Conservation (phyloP, 2,329 filamentous ascomycete genomes). For the Atkinsonella hypoxylon region DNA sequence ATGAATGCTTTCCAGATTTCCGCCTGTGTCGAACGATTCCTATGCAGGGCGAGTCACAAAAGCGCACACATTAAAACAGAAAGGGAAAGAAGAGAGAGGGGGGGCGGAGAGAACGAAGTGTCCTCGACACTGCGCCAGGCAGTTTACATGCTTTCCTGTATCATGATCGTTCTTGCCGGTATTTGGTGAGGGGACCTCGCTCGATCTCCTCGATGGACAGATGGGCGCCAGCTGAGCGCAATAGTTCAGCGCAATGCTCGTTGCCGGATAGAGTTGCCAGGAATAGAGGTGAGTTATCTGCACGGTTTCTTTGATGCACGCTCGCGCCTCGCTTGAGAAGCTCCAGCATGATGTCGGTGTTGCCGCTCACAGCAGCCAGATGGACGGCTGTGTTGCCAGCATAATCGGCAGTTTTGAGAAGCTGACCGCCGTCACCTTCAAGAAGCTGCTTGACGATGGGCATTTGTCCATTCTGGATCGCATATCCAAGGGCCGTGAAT, state of each 20-base stretch:
- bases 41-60: background rate
- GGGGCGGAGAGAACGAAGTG: no score
- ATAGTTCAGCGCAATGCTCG: constrained; percentile 37
- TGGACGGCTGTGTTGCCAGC: constrained; percentile 63
- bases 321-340: constrained; percentile 51
- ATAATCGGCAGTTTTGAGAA: constrained; percentile 68
- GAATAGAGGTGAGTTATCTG: constrained; percentile 54
- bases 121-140: no score
- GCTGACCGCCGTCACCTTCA: constrained; percentile 48
- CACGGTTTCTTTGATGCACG: constrained; percentile 53
- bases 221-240: constrained; percentile 48
- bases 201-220: constrained; percentile 33
- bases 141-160: no score
- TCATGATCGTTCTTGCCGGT: constrained; percentile 2
- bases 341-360: constrained; percentile 43
- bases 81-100: background rate
- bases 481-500: constrained; percentile 70
- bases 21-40: background rate
- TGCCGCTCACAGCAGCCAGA: constrained; percentile 43
- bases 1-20: background rate
- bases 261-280: constrained; percentile 48
- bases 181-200: constrained; percentile 14
- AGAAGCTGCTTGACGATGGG: constrained; percentile 55
- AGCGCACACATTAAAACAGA: background rate
- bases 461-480: constrained; percentile 61